phyloP scores from a whole-genome alignment of 75 land plant species.

The Isoetes taiwanensis region DNA sequence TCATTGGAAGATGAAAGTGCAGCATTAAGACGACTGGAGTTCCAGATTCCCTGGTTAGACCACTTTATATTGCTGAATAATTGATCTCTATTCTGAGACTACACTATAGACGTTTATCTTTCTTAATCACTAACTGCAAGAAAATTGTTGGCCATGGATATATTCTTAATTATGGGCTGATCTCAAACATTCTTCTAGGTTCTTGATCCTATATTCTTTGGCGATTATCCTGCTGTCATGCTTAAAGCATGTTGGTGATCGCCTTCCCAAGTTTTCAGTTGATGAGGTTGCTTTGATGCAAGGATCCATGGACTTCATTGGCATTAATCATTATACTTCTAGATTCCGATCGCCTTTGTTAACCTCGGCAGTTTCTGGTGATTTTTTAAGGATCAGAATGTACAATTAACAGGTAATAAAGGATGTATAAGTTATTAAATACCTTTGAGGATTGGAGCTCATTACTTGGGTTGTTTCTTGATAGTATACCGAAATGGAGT shows the following conservation, averaged over 20 bases:
- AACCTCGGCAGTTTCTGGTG: too few species aligned
- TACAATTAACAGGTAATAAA: too few species aligned
- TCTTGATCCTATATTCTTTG: conserved; percentile 66
- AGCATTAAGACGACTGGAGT: conserved; percentile 60
- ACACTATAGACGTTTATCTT: too few species aligned
- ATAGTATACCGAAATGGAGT: too few species aligned
- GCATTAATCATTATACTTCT: conserved; percentile 67
- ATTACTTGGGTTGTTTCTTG: too few species aligned
- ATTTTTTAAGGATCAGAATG: too few species aligned
- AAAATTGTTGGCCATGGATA: not conserved
- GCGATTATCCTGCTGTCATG: conserved; percentile 72
- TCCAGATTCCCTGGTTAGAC: conserved; percentile 64
- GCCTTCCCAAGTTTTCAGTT: conserved; percentile 56
- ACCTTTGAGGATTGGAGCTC: too few species aligned
- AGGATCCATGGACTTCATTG: conserved; percentile 52
- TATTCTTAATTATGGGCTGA: too few species aligned
- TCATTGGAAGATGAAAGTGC: conserved; percentile 39
- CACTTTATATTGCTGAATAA: not conserved
- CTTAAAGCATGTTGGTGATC: conserved; percentile 40
- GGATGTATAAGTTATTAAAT: too few species aligned
- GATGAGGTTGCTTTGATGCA: conserved; percentile 31
- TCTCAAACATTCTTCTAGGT: too few species aligned
- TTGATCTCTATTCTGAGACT: not conserved
- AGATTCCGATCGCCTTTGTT: conserved; percentile 42
- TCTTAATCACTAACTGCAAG: not conserved